Percentiles rank a stretch among this genome's conserved stretches.
Evolutionary conservation across 202 grass and related monocot genomes (phyloP).

Genomic region (Setaria viridis): DNA sequence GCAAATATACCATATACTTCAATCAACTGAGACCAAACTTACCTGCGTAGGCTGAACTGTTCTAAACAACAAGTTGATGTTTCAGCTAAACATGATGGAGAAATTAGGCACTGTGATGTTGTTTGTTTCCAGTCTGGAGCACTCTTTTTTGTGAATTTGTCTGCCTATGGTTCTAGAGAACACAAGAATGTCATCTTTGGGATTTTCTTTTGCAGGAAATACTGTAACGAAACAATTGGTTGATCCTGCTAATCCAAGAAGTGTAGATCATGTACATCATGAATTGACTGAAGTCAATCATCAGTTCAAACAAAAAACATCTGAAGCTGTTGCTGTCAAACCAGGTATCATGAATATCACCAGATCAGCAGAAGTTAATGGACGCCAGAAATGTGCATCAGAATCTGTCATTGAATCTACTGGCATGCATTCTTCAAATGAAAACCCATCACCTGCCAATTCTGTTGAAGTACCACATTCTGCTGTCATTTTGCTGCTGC

Average conservation of each 20-base stretch:
- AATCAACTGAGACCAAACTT: background rate
- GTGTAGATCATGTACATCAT: background rate
- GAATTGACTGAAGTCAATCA: background rate
- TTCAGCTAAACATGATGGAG: background rate
- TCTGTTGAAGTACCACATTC: background rate
- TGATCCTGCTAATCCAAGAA: background rate
- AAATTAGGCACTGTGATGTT: background rate
- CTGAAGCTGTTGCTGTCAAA: background rate
- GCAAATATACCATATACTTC: background rate
- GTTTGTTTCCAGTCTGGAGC: background rate
- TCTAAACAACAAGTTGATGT: background rate
- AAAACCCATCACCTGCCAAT: background rate
- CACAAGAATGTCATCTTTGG: background rate
- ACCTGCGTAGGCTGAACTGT: background rate
- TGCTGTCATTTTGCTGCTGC: background rate
- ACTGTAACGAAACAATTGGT: background rate
- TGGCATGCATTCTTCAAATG: background rate
- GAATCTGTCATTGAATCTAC: background rate
- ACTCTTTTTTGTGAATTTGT: background rate
- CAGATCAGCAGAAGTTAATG: background rate
- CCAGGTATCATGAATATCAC: background rate
- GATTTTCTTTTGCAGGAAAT: constrained; percentile 33
- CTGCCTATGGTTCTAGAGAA: background rate
- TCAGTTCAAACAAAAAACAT: constrained; percentile 1
- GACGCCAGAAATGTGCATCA: background rate